Percentiles rank a stretch among this genome's conserved stretches.
These are phyloP conservation scores for Apiospora malaysiana DNA, from an alignment of 2,329 filamentous ascomycete species.

Conservation along the genomic window DNA sequence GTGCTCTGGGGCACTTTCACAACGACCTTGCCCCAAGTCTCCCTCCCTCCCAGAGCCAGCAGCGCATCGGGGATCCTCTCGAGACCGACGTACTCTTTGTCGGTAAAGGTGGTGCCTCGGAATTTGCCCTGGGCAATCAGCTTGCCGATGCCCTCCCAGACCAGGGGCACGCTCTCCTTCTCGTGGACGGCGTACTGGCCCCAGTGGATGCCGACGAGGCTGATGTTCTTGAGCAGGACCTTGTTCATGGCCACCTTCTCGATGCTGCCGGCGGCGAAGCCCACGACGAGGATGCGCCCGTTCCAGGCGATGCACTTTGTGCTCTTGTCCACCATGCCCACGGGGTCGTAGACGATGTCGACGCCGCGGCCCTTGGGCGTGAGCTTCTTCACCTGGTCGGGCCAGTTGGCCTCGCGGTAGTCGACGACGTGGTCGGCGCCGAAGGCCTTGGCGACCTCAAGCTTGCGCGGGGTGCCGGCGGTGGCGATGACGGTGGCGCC, in stretches of 20 bases:
- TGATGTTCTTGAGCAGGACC: constrained; percentile 92
- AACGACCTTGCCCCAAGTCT: constrained; percentile 96
- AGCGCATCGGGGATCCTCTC: constrained; percentile 80
- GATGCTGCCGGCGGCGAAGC: constrained; percentile 85
- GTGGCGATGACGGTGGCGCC: constrained; percentile 95
- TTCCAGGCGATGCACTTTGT: constrained; percentile 96
- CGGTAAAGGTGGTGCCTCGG: constrained; percentile 80
- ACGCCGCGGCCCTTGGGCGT: constrained; percentile 76
- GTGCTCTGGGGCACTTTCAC: constrained; percentile 78
- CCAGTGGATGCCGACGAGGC: constrained; percentile 90
- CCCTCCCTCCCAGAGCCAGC: constrained; percentile 76
- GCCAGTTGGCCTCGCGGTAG: constrained; percentile 71
- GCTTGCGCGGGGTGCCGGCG: constrained; percentile 79
- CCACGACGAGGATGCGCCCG: constrained; percentile 83
- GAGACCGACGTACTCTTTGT: constrained; percentile 81
- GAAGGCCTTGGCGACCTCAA: constrained; percentile 77
- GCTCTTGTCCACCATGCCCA: constrained; percentile 84
- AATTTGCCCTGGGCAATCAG: constrained; percentile 82
- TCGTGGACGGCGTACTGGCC: constrained; percentile 81
- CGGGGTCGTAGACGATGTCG: constrained; percentile 94
- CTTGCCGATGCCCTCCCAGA: constrained; percentile 84
- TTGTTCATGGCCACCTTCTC: constrained; percentile 94
- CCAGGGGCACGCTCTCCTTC: constrained; percentile 68
- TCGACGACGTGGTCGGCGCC: constrained; percentile 86
- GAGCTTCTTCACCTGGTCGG: constrained; percentile 75